Conservation (phyloP, 2,329 filamentous ascomycete species). For the Fusarium tupiense region DNA sequence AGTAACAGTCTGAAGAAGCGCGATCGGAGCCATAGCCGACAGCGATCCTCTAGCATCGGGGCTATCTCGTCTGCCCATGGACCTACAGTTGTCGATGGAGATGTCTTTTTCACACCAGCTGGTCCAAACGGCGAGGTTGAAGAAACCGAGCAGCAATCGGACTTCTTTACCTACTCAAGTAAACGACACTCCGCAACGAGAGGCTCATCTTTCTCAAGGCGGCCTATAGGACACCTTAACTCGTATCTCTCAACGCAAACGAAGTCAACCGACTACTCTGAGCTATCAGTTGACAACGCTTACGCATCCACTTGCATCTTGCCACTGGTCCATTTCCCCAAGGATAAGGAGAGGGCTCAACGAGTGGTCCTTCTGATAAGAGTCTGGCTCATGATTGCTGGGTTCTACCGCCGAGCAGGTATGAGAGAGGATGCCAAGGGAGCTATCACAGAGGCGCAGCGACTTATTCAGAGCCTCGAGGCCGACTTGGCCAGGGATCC, state of each 20-base stretch:
- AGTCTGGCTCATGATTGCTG: conserved; percentile 91
- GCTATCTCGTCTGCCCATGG: conserved; percentile 47
- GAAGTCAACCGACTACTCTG: conserved; percentile 53
- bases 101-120: conserved; percentile 60
- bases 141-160: conserved; percentile 51
- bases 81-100: conserved; percentile 59
- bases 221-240: conserved; percentile 56
- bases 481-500: conserved; percentile 69
- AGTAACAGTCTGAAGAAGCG: conserved; percentile 64
- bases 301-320: conserved; percentile 59
- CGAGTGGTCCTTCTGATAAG: conserved; percentile 70
- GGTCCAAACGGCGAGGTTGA: conserved; percentile 49
- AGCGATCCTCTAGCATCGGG: conserved; percentile 56
- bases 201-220: conserved; percentile 55
- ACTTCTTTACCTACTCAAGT: conserved; percentile 56
- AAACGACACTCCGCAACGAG: conserved; percentile 52
- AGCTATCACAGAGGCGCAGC: conserved; percentile 83
- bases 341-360: conserved; percentile 61
- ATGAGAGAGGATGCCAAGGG: conserved; percentile 83
- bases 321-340: conserved; percentile 64
- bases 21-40: conserved; percentile 60
- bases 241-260: conserved; percentile 56
- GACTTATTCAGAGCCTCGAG: conserved; percentile 78
- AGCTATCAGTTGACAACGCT: conserved; percentile 52
- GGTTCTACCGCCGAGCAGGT: conserved; percentile 84